Percentiles rank a stretch among this genome's conserved stretches.
phyloP scores from a whole-genome alignment of 2,329 filamentous ascomycete species.

The Hysterium pulicare region DNA sequence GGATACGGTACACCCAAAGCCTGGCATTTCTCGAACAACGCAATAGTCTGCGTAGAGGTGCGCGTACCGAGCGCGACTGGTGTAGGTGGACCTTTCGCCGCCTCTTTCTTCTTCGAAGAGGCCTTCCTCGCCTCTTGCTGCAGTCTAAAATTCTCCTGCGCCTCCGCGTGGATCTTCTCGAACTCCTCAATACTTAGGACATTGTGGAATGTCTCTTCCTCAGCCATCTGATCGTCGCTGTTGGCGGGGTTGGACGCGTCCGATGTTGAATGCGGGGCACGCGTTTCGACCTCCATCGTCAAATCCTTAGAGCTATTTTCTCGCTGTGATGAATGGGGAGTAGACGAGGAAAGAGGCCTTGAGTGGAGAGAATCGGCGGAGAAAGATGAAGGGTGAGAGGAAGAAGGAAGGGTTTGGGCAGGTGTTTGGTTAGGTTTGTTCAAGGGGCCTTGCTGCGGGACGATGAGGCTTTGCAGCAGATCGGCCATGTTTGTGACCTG shows the following conservation, averaged over 20 bases:
- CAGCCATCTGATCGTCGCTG: too few relatives aligned
- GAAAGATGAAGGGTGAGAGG: not conserved
- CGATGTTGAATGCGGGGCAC: not conserved
- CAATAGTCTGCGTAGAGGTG: conserved; percentile 16
- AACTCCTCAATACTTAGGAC: not conserved
- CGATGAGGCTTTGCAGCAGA: conserved; percentile 17
- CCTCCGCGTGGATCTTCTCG: not conserved
- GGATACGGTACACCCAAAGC: conserved; percentile 20
- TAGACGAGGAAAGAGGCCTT: too few relatives aligned
- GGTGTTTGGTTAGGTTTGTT: conserved; percentile 39
- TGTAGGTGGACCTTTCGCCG: not conserved
- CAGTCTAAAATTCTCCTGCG: not conserved
- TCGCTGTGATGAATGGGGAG: conserved; percentile 1
- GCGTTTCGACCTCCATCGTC: too few relatives aligned
- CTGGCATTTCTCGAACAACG: conserved; percentile 25
- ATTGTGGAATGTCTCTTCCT: not conserved
- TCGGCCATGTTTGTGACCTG: conserved; percentile 28
- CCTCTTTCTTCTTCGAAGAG: not conserved
- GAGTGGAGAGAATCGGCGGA: too few relatives aligned
- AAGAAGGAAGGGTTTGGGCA: not conserved
- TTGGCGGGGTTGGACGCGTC: not conserved
- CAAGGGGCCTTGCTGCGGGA: conserved; percentile 7
- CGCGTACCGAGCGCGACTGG: conserved; percentile 1
- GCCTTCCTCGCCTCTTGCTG: not conserved
- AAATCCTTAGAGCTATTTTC: not conserved